Percentiles rank a stretch among this genome's conserved stretches.
Conservation (phyloP, 306 rosid genomes). For the Carpinus fangiana region DNA sequence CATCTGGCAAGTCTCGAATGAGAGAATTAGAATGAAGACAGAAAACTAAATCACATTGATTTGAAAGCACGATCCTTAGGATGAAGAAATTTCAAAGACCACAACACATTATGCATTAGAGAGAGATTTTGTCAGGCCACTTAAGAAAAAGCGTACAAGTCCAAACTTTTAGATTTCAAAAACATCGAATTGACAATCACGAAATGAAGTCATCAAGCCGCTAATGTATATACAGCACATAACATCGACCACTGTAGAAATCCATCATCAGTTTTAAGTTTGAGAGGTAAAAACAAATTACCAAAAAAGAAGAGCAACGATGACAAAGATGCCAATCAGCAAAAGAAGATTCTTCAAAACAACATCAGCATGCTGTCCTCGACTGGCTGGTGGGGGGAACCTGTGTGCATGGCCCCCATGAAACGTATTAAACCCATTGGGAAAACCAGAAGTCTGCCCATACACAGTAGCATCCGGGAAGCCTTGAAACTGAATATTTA, state of each 20-base stretch:
- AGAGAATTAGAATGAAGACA: not conserved
- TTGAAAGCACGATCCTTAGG: not conserved
- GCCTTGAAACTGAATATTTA: slow-evolving; percentile 77
- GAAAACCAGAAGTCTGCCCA: slow-evolving; percentile 82
- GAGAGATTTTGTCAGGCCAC: not conserved
- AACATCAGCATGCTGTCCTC: slow-evolving; percentile 69
- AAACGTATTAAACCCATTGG: slow-evolving; percentile 59
- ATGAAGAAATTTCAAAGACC: not conserved
- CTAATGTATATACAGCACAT: slow-evolving; percentile 49
- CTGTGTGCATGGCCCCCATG: slow-evolving; percentile 68
- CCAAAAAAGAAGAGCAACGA: slow-evolving; percentile 71
- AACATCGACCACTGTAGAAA: slow-evolving; percentile 7
- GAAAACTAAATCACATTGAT: not conserved
- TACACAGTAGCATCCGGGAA: slow-evolving; percentile 85
- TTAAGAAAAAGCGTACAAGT: slow-evolving; percentile 24
- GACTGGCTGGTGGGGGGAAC: slow-evolving; percentile 45
- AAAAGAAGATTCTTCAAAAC: slow-evolving; percentile 75
- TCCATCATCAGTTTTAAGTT: slow-evolving; percentile 1
- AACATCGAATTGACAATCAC: slow-evolving; percentile 28
- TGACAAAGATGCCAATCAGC: slow-evolving; percentile 67
- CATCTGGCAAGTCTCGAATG: not conserved
- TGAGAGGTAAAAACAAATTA: slow-evolving; percentile 20
- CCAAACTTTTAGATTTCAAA: slow-evolving; percentile 16
- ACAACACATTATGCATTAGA: not conserved
- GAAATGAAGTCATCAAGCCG: slow-evolving; percentile 13